Evolutionary conservation across 2,329 filamentous ascomycete species (phyloP).

Genomic region (Blastomyces silverae): DNA sequence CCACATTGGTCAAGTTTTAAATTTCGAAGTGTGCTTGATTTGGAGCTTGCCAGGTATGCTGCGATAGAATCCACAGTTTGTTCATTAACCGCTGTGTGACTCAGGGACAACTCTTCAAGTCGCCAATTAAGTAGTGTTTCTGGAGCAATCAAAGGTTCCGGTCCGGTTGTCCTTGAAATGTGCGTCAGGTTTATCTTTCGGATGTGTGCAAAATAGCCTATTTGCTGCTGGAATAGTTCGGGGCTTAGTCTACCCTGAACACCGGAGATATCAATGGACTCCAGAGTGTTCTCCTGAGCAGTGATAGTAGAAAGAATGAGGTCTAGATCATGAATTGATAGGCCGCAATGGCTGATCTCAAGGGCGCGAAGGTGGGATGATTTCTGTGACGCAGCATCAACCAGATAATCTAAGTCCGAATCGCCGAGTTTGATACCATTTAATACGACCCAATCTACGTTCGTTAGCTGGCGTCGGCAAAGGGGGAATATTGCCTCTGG

Average conservation of each 20-base stretch:
- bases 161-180: conserved; percentile 56
- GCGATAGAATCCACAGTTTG: conserved; percentile 59
- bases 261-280: conserved; percentile 60
- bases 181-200: conserved; percentile 61
- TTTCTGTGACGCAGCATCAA: conserved; percentile 61
- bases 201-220: conserved; percentile 60
- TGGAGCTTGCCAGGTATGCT: conserved; percentile 55
- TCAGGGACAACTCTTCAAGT: conserved; percentile 59
- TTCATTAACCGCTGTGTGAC: conserved; percentile 55
- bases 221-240: conserved; percentile 57
- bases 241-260: conserved; percentile 60
- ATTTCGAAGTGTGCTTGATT: conserved; percentile 55
- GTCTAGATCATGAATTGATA: conserved; percentile 46
- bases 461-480: conserved; percentile 60
- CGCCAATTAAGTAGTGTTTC: conserved; percentile 62
- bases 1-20: conserved; percentile 62
- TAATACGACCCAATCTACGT: conserved; percentile 63
- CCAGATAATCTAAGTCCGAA: conserved; percentile 59
- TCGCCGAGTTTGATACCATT: conserved; percentile 65
- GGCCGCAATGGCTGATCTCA: conserved; percentile 58
- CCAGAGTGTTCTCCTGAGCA: conserved; percentile 59
- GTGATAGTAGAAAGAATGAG: conserved; percentile 58
- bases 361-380: conserved; percentile 60
- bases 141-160: conserved; percentile 57
- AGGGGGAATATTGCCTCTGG: conserved; percentile 63